Evolutionary conservation across 345 rosid genomes (phyloP).

Genomic region (Litchi chinensis): DNA sequence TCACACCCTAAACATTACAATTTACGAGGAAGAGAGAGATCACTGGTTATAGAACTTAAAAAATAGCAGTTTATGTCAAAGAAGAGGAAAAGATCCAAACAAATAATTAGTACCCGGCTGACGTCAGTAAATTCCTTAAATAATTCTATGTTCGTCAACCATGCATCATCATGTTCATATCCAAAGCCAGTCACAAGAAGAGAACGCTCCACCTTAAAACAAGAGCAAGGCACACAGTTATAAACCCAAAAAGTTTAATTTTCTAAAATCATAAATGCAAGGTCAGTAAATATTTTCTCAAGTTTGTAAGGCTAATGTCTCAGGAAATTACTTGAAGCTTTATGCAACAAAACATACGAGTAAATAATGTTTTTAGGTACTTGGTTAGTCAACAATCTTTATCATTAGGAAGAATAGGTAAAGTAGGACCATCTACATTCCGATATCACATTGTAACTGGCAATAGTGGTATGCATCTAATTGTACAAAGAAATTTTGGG

Average conservation of each 20-base stretch:
- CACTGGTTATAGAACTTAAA: not conserved
- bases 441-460: not conserved
- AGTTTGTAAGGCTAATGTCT: constrained; percentile 5
- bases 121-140: constrained; percentile 93
- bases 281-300: not conserved
- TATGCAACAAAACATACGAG: not conserved
- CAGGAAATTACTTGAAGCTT: not conserved
- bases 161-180: constrained; percentile 93
- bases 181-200: constrained; percentile 98
- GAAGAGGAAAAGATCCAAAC: not conserved
- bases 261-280: constrained; percentile 10
- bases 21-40: not conserved
- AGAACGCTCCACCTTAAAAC: constrained; percentile 76
- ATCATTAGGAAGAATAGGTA: constrained; percentile 7
- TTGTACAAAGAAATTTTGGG: not conserved
- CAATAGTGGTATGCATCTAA: not conserved
- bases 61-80: not conserved
- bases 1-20: constrained; percentile 61
- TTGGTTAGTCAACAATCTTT: not conserved
- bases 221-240: constrained; percentile 8
- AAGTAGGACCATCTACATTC: not conserved
- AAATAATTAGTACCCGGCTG: constrained; percentile 61
- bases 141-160: constrained; percentile 84
- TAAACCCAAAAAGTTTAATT: not conserved
- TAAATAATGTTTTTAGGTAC: not conserved